Percentiles rank a stretch among this genome's conserved stretches.
These are phyloP conservation scores for Fusarium redolens DNA, from an alignment of 2,329 filamentous ascomycete genomes.

Conservation along the genomic window DNA sequence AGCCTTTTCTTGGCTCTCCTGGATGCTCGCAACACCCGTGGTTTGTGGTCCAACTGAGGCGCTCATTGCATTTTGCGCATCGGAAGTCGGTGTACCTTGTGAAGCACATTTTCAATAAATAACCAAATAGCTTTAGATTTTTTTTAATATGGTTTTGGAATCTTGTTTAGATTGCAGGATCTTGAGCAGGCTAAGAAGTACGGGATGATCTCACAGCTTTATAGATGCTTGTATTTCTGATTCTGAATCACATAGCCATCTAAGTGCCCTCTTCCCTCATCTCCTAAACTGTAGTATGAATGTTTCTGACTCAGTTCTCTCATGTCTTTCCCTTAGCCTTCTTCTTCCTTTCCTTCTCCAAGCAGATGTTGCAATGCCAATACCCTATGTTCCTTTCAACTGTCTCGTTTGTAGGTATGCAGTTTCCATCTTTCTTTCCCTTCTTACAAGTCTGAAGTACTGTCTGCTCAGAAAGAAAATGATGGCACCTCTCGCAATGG, in stretches of 20 bases:
- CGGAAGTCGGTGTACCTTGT: background rate
- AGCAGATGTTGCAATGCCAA: background rate
- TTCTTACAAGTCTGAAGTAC: background rate
- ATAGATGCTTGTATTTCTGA: background rate
- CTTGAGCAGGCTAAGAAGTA: rapidly evolving
- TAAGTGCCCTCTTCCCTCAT: background rate
- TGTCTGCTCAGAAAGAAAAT: background rate
- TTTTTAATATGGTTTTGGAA: rapidly evolving
- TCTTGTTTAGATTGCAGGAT: rapidly evolving
- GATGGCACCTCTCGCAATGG: background rate
- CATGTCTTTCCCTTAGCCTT: background rate
- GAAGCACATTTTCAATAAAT: background rate
- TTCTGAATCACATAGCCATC: background rate
- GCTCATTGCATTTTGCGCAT: background rate
- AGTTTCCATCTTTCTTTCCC: background rate
- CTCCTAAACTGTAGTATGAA: no score
- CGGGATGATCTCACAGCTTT: background rate
- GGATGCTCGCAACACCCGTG: background rate
- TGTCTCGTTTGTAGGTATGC: background rate
- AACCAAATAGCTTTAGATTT: rapidly evolving
- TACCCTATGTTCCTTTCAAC: rapidly evolving
- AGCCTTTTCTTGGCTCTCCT: background rate
- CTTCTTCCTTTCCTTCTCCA: background rate
- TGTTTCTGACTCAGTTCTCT: background rate
- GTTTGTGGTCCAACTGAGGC: background rate